These are phyloP conservation scores for Cinnamomum micranthum DNA, from an alignment of 164 flowering plant genomes.

Conservation along the genomic window DNA sequence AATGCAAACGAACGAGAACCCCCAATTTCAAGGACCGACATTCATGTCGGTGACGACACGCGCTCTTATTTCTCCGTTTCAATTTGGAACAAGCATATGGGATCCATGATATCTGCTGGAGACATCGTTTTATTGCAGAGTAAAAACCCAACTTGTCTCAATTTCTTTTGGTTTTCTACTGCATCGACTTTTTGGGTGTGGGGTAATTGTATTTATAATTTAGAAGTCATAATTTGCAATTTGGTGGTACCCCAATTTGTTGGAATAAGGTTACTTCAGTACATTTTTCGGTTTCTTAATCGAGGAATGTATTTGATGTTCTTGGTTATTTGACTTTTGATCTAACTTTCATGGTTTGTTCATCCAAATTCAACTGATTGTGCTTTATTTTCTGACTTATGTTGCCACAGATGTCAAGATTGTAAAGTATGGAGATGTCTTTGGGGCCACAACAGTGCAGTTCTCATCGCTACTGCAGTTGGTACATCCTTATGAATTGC, in stretches of 20 bases:
- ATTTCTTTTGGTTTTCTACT: too few relatives aligned
- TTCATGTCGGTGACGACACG: slow-evolving; percentile 73
- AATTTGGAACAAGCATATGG: slow-evolving; percentile 61
- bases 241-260: too few relatives aligned
- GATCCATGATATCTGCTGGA: slow-evolving; percentile 40
- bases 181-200: too few relatives aligned
- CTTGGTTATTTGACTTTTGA: too few relatives aligned
- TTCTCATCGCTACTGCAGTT: slow-evolving; percentile 19
- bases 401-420: slow-evolving; percentile 23
- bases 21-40: slow-evolving; percentile 42
- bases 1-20: slow-evolving; percentile 30
- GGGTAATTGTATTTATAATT: too few relatives aligned
- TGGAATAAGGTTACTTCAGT: too few relatives aligned
- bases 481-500: slow-evolving; percentile 18
- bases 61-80: slow-evolving; percentile 49
- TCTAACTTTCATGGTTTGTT: too few relatives aligned
- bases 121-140: slow-evolving; percentile 64
- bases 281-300: too few relatives aligned
- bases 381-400: neutral
- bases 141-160: slow-evolving; percentile 13
- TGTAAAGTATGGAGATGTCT: slow-evolving; percentile 17
- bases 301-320: too few relatives aligned
- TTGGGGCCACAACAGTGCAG: slow-evolving; percentile 24
- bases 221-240: too few relatives aligned
- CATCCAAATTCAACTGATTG: too few relatives aligned